Base-by-base conservation (phyloP, 1,284 basidiomycete species). In the Pseudozyma tsukubaensis region DNA sequence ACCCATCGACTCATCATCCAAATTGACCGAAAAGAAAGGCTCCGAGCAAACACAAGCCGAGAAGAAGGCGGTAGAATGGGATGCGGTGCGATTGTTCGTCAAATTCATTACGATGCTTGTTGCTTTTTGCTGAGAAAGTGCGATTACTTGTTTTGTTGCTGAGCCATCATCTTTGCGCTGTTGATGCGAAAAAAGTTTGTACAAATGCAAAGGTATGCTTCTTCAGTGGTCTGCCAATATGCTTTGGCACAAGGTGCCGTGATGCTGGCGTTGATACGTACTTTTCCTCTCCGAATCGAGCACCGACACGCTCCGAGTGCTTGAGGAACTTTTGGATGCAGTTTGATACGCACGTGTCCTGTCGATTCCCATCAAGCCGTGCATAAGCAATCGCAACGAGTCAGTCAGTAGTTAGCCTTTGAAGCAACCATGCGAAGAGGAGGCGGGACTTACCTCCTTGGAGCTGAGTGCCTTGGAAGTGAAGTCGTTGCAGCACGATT, bases 311-410 rank as follows among this genome's bases (percentile, higher is more conserved):
- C 85, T 98, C 95, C 29, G 94, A 96, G 85, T 98, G 94, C 85
- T 97, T 97, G 83, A 98, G 87, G 87, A 97, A 98, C 87, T 98
- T 99, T 87, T 97, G 94, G 43, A 88, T 87, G 85, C 89, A 90
- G 85, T 89, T 88, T 63, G 87, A 85, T 21, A 89, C 87, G 81
- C 89, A 90, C 18, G 86, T 86, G 61, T 86, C 86, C 88, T 52
- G n/a, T n/a, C n/a, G n/a, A n/a, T n/a, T n/a, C n/a, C n/a, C n/a
- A n/a, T n/a, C n/a, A n/a, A n/a, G n/a, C n/a, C n/a, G n/a, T n/a
- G n/a, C n/a, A n/a, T n/a, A n/a, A n/a, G n/a, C n/a, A n/a, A n/a
- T n/a, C n/a, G n/a, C n/a, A n/a, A n/a, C n/a, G n/a, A n/a, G n/a
- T n/a, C n/a, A n/a, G n/a, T n/a, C n/a, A n/a, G n/a, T n/a, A n/a